phyloP scores from a whole-genome alignment of 1,284 basidiomycete species.

The Ceratobasidium sp. region DNA sequence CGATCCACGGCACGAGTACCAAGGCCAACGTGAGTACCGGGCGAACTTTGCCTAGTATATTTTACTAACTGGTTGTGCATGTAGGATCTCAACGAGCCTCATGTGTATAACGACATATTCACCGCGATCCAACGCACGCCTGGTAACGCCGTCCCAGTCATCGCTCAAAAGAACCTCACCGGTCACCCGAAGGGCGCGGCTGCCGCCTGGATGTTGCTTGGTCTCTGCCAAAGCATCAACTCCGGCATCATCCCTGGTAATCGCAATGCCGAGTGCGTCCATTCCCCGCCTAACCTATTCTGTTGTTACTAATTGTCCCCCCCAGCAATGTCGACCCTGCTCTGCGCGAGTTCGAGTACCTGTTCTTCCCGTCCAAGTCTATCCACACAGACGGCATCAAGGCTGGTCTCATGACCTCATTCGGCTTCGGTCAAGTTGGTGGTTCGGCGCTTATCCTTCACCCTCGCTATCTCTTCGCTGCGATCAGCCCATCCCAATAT shows the following conservation, averaged over 20 bases:
- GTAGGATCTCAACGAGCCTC: conserved; percentile 96
- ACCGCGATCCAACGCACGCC: conserved; percentile 87
- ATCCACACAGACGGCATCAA: conserved; percentile 94
- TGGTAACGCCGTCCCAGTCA: conserved; percentile 95
- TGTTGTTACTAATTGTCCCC: conserved; percentile 7
- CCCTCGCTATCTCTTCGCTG: conserved; percentile 91
- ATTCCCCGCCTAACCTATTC: background rate
- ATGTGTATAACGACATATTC: conserved; percentile 97
- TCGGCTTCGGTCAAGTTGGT: conserved; percentile 99
- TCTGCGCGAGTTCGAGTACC: conserved; percentile 89
- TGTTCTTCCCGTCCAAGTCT: conserved; percentile 97
- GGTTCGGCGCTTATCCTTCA: conserved; percentile 91
- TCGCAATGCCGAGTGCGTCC: conserved; percentile 88
- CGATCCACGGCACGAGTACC: conserved; percentile 96
- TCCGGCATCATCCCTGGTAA: conserved; percentile 96
- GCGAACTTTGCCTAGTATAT: conserved; percentile 22
- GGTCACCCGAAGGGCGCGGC: conserved; percentile 98
- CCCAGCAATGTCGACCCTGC: conserved; percentile 90
- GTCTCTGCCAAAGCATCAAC: conserved; percentile 88
- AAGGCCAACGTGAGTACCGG: conserved; percentile 80
- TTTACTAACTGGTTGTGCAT: conserved; percentile 45
- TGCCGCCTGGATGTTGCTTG: conserved; percentile 97
- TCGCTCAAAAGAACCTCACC: conserved; percentile 97
- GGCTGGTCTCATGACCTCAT: conserved; percentile 95
- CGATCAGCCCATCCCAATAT: conserved; percentile 80